Conservation (phyloP, 805 yeast genomes). For the Yamadazyma sp. region DNA sequence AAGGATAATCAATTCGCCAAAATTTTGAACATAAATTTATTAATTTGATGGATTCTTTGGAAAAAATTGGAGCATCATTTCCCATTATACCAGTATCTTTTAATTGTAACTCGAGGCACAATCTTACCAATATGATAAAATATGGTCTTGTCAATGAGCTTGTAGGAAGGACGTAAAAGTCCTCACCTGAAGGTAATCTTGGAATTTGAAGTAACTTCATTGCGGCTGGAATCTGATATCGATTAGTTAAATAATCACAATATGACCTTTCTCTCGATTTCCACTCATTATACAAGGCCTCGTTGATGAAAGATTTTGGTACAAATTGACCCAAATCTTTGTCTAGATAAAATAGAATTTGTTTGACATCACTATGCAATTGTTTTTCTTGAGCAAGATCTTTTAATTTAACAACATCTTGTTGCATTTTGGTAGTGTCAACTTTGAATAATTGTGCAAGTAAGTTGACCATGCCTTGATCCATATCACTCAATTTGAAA, state of each 20-base stretch:
- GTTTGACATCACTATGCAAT: conserved; percentile 35
- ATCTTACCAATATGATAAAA: conserved; percentile 37
- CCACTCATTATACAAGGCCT: conserved; percentile 29
- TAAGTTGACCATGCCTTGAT: conserved; percentile 39
- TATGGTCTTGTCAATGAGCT: conserved; percentile 33
- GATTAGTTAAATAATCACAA: conserved; percentile 22
- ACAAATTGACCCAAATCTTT: conserved; percentile 41
- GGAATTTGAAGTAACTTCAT: conserved; percentile 30
- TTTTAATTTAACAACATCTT: conserved; percentile 46
- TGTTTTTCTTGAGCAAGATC: conserved; percentile 38
- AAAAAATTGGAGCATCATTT: conserved; percentile 20
- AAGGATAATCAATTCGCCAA: conserved; percentile 57
- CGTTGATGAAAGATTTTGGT: conserved; percentile 21
- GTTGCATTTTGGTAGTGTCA: conserved; percentile 49
- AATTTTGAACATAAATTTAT: conserved; percentile 44
- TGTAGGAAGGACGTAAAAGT: conserved; percentile 35
- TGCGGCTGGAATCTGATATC: conserved; percentile 32
- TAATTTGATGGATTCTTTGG: conserved; percentile 44
- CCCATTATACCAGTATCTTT: conserved; percentile 4
- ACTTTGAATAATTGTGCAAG: conserved; percentile 49
- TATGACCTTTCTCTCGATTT: conserved; percentile 23
- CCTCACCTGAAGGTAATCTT: conserved; percentile 30
- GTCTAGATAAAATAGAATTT: conserved; percentile 27
- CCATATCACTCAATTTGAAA: conserved; percentile 53
- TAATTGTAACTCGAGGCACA: conserved; percentile 30